These are phyloP conservation scores for Trapa bicornis DNA, from an alignment of 345 rosid genomes.

Conservation along the genomic window DNA sequence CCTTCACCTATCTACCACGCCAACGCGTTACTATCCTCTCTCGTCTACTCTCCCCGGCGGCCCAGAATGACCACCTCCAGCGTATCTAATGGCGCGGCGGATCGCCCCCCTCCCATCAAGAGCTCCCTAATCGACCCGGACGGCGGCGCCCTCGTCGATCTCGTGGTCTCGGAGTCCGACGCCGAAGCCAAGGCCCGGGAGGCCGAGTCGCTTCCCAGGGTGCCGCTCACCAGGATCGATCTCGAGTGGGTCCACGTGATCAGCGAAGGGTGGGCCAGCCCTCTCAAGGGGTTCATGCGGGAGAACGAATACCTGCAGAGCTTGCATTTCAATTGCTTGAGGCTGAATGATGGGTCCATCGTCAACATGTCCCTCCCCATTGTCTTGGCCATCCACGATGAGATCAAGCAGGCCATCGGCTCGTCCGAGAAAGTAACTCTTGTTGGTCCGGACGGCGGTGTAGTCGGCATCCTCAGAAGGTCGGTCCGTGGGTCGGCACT, in stretches of 20 bases:
- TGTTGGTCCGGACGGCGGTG: conserved; percentile 45
- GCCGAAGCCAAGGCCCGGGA: conserved; percentile 36
- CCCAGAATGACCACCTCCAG: conserved; percentile 13
- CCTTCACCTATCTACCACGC: conserved; percentile 7
- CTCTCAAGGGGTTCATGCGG: conserved; percentile 87
- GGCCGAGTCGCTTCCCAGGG: conserved; percentile 56
- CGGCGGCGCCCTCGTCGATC: conserved; percentile 66
- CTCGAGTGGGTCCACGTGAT: conserved; percentile 93
- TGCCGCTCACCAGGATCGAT: conserved; percentile 55
- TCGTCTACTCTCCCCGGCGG: conserved; percentile 6
- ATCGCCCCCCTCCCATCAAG: conserved; percentile 15
- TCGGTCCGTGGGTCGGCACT: conserved; percentile 2
- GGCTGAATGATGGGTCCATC: conserved; percentile 39
- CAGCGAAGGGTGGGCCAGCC: conserved; percentile 96
- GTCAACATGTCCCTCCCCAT: conserved; percentile 96
- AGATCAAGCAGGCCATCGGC: conserved; percentile 57
- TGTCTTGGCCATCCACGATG: conserved; percentile 83
- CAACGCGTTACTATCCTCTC: conserved; percentile 18
- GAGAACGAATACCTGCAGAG: conserved; percentile 83
- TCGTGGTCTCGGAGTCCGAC: conserved; percentile 50
- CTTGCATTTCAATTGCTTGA: conserved; percentile 69
- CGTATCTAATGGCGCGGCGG: neutral
- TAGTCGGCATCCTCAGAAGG: conserved; percentile 71
- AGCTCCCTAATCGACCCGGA: conserved; percentile 92
- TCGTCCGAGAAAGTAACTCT: conserved; percentile 40